Conservation (phyloP, 108 stramenopile genomes). For the Cyclostephanos invisitatus region DNA sequence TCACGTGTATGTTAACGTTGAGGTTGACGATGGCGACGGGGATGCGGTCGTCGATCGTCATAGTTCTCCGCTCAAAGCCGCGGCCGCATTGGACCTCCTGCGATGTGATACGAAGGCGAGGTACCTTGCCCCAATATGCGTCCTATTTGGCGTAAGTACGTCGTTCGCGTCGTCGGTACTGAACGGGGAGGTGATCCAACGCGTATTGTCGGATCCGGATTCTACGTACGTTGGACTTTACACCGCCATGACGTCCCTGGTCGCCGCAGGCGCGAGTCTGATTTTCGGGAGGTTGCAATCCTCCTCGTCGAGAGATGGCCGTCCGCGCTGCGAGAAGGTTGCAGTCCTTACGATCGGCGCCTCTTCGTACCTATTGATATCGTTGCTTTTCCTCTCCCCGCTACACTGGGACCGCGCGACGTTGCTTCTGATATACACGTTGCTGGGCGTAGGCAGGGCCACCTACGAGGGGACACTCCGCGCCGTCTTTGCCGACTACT, state of each 20-base stretch:
- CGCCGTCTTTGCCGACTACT: conserved; percentile 81
- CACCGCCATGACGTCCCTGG: conserved; percentile 51
- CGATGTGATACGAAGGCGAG: conserved; percentile 74
- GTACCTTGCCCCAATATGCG: conserved; percentile 76
- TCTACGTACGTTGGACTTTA: conserved; percentile 68
- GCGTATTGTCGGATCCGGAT: conserved; percentile 57
- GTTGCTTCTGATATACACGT: conserved; percentile 60
- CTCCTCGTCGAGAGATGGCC: neutral
- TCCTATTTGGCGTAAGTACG: conserved; percentile 70
- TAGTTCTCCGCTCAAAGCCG: conserved; percentile 43
- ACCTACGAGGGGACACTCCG: conserved; percentile 83
- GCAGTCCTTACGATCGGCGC: conserved; percentile 63
- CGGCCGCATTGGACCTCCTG: conserved; percentile 66
- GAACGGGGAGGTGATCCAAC: conserved; percentile 72
- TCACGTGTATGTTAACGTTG: neutral
- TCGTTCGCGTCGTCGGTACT: conserved; percentile 75
- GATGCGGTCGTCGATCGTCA: conserved; percentile 12
- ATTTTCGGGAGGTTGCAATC: conserved; percentile 55
- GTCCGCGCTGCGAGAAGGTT: conserved; percentile 46
- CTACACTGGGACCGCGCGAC: conserved; percentile 53
- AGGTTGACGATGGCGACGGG: conserved; percentile 1
- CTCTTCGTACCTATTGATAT: conserved; percentile 57
- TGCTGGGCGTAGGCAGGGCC: conserved; percentile 76
- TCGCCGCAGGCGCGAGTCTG: conserved; percentile 64
- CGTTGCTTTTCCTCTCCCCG: conserved; percentile 60